Percentiles rank a stretch among this genome's conserved stretches.
These are phyloP conservation scores for Xylariaceae sp. DNA, from an alignment of 2,329 filamentous ascomycete species.

Conservation along the genomic window DNA sequence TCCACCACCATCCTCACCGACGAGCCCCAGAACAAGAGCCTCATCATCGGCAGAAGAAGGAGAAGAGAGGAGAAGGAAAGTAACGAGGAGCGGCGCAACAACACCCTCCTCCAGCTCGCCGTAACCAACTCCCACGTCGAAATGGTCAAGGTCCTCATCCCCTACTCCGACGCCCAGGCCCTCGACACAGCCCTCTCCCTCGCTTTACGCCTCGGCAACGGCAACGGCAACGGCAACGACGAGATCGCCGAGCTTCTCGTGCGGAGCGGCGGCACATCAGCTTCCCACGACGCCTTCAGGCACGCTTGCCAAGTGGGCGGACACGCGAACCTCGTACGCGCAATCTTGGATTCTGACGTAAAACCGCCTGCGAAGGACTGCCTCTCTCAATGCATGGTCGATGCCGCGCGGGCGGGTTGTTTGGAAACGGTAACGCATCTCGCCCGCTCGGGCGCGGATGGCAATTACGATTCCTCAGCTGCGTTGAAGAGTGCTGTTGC, in stretches of 20 bases:
- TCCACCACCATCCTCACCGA: too few relatives aligned
- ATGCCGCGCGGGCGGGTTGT: conserved; percentile 45
- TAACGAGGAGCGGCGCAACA: too few relatives aligned
- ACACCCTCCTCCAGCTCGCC: conserved; percentile 47
- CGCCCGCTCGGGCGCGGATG: conserved; percentile 48
- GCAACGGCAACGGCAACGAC: conserved; percentile 34
- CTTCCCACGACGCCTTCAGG: conserved; percentile 50
- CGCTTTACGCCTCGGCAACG: conserved; percentile 42
- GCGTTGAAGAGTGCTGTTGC: conserved; percentile 47
- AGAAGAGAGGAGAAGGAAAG: conserved; percentile 47
- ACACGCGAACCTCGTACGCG: conserved; percentile 40
- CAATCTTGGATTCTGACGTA: conserved; percentile 46
- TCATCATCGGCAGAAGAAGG: conserved; percentile 42
- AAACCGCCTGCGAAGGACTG: conserved; percentile 37
- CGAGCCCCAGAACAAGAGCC: conserved; percentile 44
- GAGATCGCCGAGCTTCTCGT: conserved; percentile 44
- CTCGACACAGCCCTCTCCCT: conserved; percentile 45
- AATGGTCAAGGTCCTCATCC: conserved; percentile 49
- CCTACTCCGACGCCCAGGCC: conserved; percentile 46
- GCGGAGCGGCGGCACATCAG: conserved; percentile 45
- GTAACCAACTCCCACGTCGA: conserved; percentile 46
- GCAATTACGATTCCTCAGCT: conserved; percentile 45
- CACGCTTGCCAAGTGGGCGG: conserved; percentile 43
- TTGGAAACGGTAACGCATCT: conserved; percentile 46
- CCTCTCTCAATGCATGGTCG: conserved; percentile 47